Percentiles rank a stretch among this genome's conserved stretches.
Evolutionary conservation across 331 rosid species (phyloP).

Genomic region (Malus hybrid): DNA sequence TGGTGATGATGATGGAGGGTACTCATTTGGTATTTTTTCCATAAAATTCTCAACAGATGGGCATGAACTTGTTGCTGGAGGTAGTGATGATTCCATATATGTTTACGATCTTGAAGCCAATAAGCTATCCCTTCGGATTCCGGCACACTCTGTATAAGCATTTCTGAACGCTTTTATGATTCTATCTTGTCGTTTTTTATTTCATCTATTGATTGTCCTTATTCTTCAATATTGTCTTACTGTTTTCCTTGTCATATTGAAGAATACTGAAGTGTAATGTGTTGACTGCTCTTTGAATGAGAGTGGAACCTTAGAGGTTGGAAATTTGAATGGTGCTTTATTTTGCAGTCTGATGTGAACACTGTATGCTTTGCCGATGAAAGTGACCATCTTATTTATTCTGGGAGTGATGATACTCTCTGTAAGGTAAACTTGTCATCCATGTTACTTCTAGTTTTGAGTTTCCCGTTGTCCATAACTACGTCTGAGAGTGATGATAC

Average conservation of each 20-base stretch:
- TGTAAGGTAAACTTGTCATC: slow-evolving; percentile 50
- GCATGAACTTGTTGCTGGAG: slow-evolving; percentile 84
- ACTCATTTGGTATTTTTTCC: slow-evolving; percentile 68
- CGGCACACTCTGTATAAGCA: slow-evolving; percentile 58
- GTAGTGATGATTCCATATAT: slow-evolving; percentile 65
- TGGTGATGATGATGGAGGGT: slow-evolving; percentile 35
- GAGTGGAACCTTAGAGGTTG: not conserved
- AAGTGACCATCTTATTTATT: slow-evolving; percentile 81
- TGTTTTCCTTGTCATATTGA: not conserved
- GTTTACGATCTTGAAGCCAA: slow-evolving; percentile 85
- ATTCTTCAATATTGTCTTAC: not conserved
- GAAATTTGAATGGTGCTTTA: slow-evolving; percentile 21
- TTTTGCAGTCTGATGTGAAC: slow-evolving; percentile 82
- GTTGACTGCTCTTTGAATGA: not conserved
- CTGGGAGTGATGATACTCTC: slow-evolving; percentile 87
- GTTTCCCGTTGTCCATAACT: not conserved
- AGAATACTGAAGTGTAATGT: not conserved
- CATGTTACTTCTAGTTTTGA: not conserved
- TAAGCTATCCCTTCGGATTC: slow-evolving; percentile 68
- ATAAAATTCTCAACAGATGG: slow-evolving; percentile 84
- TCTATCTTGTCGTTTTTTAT: not conserved
- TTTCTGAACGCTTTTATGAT: not conserved
- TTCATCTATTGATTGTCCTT: not conserved
- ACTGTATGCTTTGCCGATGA: slow-evolving; percentile 93
- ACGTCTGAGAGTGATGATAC: slow-evolving; percentile 72